A percentile compares a stretch with the other conserved stretches of the same genome.
Conservation (phyloP, 768 basidiomycete species). For the Hirschioporus abietinus region DNA sequence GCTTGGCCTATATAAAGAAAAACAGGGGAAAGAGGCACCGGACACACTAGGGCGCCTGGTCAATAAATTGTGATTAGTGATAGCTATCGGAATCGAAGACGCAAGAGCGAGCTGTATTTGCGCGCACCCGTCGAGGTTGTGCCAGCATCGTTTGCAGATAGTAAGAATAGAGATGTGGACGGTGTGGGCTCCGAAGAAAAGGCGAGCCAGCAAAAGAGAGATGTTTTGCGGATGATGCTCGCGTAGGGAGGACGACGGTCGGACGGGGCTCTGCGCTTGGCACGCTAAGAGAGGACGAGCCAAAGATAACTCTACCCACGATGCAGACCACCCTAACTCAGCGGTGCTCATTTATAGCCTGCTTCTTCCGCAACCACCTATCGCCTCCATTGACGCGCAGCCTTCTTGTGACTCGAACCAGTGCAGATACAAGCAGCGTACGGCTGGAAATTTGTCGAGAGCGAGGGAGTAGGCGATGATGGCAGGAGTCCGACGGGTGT, state of each 20-base stretch:
- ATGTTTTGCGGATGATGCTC: neutral
- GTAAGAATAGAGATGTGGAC: too few relatives aligned
- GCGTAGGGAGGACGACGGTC: neutral
- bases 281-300: neutral
- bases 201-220: neutral
- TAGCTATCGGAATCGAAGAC: neutral
- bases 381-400: neutral
- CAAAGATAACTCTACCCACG: slow-evolving; percentile 1
- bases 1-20: slow-evolving; percentile 1
- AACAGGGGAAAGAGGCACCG: neutral
- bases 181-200: neutral
- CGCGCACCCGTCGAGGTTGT: neutral
- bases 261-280: neutral
- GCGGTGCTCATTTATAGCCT: neutral
- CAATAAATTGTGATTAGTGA: neutral
- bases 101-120: neutral
- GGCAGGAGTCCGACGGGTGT: too few relatives aligned
- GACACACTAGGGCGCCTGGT: neutral
- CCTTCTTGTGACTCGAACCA: too few relatives aligned
- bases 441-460: too few relatives aligned
- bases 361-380: neutral
- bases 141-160: neutral
- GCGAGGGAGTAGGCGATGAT: neutral
- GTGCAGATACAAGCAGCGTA: too few relatives aligned
- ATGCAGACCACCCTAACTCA: neutral